Conservation (phyloP, 1,284 basidiomycete species). For the Agroathelia rolfsii region DNA sequence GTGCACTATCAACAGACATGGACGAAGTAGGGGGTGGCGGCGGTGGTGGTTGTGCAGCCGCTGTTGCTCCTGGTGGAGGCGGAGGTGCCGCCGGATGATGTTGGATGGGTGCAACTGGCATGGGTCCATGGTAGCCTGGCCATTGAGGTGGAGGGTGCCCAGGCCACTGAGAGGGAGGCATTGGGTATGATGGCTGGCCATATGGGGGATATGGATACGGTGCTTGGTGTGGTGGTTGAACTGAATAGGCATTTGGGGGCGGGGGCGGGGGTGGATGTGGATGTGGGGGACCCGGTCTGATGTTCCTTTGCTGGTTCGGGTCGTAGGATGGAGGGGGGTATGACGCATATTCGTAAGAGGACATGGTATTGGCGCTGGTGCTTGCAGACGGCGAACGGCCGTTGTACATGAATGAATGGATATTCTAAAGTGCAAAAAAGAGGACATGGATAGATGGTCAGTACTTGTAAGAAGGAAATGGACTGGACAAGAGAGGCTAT, state of each 20-base stretch:
- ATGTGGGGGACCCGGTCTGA: slow-evolving; percentile 19
- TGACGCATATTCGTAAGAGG: slow-evolving; percentile 40
- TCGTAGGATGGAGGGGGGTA: slow-evolving; percentile 34
- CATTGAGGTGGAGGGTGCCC: slow-evolving; percentile 22
- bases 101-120: slow-evolving; percentile 13
- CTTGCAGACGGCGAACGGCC: slow-evolving; percentile 45
- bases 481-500: too few relatives aligned
- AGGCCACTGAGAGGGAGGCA: slow-evolving; percentile 23
- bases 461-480: too few relatives aligned
- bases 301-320: slow-evolving; percentile 25
- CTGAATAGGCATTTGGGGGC: slow-evolving; percentile 21
- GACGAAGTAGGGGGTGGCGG: too few relatives aligned
- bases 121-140: slow-evolving; percentile 17
- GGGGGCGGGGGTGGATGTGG: slow-evolving; percentile 16
- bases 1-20: too few relatives aligned
- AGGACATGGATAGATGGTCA: too few relatives aligned
- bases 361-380: slow-evolving; percentile 30
- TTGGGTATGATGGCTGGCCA: too few relatives aligned
- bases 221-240: too few relatives aligned
- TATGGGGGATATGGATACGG: too few relatives aligned
- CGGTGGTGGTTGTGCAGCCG: too few relatives aligned
- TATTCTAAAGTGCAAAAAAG: too few relatives aligned
- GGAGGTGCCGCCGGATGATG: slow-evolving; percentile 18
- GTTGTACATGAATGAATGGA: too few relatives aligned
- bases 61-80: too few relatives aligned